Evolutionary conservation across 192 early-diverging fungal genomes (phyloP).

Genomic region (Dissophora ornata): DNA sequence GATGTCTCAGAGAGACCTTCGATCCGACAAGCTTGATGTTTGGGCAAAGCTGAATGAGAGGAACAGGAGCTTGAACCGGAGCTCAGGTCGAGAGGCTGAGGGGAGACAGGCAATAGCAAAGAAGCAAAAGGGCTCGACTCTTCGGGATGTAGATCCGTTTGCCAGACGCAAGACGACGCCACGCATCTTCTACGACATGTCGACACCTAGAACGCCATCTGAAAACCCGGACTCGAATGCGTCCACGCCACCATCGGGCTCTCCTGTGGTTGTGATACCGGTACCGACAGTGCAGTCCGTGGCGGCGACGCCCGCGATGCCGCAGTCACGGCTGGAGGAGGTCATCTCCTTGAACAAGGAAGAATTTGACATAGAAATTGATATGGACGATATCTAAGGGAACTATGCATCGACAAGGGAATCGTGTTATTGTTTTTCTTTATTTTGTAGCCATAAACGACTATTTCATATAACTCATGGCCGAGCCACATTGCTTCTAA

Average conservation of each 20-base stretch:
- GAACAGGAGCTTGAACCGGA: slow-evolving; percentile 63
- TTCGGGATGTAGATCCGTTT: slow-evolving; percentile 49
- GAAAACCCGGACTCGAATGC: slow-evolving; percentile 20
- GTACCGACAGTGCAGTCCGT: slow-evolving; percentile 18
- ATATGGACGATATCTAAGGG: slow-evolving; percentile 30
- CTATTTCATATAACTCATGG: neutral
- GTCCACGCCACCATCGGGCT: neutral
- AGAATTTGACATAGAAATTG: slow-evolving; percentile 45
- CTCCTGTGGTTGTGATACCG: neutral
- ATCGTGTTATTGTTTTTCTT: neutral
- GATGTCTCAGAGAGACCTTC: slow-evolving; percentile 20
- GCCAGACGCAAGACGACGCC: slow-evolving; percentile 54
- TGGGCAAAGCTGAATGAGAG: slow-evolving; percentile 68
- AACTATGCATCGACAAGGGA: no score
- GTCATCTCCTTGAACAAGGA: slow-evolving; percentile 41
- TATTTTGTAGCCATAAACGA: neutral
- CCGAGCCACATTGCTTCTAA: neutral
- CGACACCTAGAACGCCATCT: slow-evolving; percentile 6
- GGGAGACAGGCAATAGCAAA: slow-evolving; percentile 24
- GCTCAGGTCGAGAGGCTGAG: slow-evolving; percentile 59
- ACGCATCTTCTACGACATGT: slow-evolving; percentile 44
- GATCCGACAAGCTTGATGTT: slow-evolving; percentile 55
- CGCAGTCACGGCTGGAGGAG: slow-evolving; percentile 37
- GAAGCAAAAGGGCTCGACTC: slow-evolving; percentile 23
- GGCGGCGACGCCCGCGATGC: slow-evolving; percentile 42